Percentiles rank a stretch among this genome's conserved stretches.
Conservation (phyloP, 768 basidiomycete species). For the Suillus paluster region DNA sequence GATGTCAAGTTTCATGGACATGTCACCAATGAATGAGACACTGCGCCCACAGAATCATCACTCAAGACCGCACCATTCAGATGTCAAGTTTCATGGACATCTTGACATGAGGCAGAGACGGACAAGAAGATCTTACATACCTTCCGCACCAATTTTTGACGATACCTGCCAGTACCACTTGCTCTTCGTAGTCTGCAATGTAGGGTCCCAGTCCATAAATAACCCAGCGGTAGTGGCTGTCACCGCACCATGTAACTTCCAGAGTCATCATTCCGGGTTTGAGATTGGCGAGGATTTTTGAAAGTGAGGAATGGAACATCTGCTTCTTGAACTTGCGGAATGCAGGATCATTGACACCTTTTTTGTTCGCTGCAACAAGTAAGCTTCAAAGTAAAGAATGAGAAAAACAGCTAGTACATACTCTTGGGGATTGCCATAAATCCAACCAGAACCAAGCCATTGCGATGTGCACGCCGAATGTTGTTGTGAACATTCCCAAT, state of each 20-base stretch:
- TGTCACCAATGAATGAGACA: too few species aligned
- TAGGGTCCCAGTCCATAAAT: constrained; percentile 42
- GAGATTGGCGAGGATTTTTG: neutral
- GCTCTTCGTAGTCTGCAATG: constrained; percentile 48
- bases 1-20: too few species aligned
- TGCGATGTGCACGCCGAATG: constrained; percentile 21
- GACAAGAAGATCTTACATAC: constrained; percentile 24
- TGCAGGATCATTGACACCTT: constrained; percentile 7
- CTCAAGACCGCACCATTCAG: too few species aligned
- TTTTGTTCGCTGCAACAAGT: constrained; percentile 8
- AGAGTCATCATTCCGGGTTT: too few species aligned
- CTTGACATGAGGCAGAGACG: neutral
- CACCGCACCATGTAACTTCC: too few species aligned
- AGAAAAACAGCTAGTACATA: constrained; percentile 12
- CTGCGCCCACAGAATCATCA: too few species aligned
- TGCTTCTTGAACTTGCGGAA: constrained; percentile 25
- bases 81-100: too few species aligned
- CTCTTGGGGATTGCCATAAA: constrained; percentile 35
- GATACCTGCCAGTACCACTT: too few species aligned
- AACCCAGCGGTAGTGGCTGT: constrained; percentile 33
- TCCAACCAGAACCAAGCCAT: constrained; percentile 20
- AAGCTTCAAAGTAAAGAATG: too few species aligned
- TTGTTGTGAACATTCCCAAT: constrained; percentile 27
- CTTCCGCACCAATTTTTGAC: constrained; percentile 42
- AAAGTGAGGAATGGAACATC: constrained; percentile 22